These are phyloP conservation scores for Melaleuca alternifolia DNA, from an alignment of 345 rosid species.

Conservation along the genomic window DNA sequence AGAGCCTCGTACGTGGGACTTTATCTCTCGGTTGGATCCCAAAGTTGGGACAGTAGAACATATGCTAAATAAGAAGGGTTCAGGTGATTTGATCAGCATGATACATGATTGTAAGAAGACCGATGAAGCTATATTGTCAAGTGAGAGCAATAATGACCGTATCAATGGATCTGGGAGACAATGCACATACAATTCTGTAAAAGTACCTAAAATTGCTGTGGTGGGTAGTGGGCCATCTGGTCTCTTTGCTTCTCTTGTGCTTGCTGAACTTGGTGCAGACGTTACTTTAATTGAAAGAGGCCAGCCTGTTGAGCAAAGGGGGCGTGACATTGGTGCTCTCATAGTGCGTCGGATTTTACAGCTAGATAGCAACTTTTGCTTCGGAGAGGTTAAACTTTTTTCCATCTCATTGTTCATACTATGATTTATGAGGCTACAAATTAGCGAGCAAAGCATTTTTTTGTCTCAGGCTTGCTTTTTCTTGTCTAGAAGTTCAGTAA, in stretches of 20 bases:
- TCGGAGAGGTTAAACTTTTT: conserved; percentile 72
- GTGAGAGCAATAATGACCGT: conserved; percentile 6
- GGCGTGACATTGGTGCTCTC: conserved; percentile 88
- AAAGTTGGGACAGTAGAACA: conserved; percentile 68
- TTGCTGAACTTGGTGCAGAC: conserved; percentile 92
- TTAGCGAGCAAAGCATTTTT: background rate
- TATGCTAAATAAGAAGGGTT: conserved; percentile 24
- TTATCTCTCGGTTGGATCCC: conserved; percentile 62
- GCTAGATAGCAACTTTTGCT: conserved; percentile 94
- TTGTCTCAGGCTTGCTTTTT: background rate
- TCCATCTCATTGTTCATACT: conserved; percentile 14
- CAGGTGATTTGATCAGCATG: conserved; percentile 48
- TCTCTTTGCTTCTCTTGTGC: conserved; percentile 86
- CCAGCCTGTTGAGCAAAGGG: conserved; percentile 87
- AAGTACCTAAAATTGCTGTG: conserved; percentile 59
- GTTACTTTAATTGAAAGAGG: conserved; percentile 93
- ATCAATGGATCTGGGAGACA: conserved; percentile 8
- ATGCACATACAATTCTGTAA: conserved; percentile 10
- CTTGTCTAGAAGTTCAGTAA: background rate
- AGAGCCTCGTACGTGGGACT: conserved; percentile 83
- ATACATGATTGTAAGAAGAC: conserved; percentile 30
- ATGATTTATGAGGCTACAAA: conserved; percentile 4
- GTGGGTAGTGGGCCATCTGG: conserved; percentile 97
- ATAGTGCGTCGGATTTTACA: conserved; percentile 68
- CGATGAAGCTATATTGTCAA: conserved; percentile 1